Base-by-base conservation (phyloP, 192 early-diverging fungal species). In the Chytriomyces confervae region DNA sequence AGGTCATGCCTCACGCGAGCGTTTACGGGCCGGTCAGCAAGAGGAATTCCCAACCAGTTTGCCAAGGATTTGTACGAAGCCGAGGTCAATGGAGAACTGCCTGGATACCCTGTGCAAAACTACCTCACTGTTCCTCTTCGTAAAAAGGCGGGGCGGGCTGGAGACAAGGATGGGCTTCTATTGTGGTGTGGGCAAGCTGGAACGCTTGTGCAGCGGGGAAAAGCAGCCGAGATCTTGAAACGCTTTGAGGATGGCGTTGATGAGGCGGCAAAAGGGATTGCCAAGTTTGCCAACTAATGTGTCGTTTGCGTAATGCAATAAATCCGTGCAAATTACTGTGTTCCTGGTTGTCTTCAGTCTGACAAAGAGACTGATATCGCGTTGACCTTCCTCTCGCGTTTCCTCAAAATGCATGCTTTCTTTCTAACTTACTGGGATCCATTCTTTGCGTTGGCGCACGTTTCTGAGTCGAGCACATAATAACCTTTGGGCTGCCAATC, bases 41-140 rank as follows among this genome's bases (percentile, higher is more conserved):
- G 66, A 13, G 9, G 16, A 47, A 48, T 68, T 24, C 9, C 46
- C 43, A 68, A 68, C 47, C 43, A 16, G 46, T 47, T 68, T 10
- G 24, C 66, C 16, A 13, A 47, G 46, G 66, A 68, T 8, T 68
- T 68, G 10, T 68, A 68, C 24, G 16, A 16, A n/a, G 43, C 16
- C 2, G 66, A 68, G 46, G 27, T 13, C 11, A 29, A 64, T 18
- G 13, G 16, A 57, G 53, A 57, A 20, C 11, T 68, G 9, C 66
- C 66, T 29, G 66, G 66, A 24, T 68, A 68, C 29, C 66, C 66
- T 43, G 66, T 68, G 44, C 66, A 68, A 48, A 68, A 68, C 24
- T 68, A 68, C 29, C 47, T 68, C 43, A 68, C 66, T 11, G 29
- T 68, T 10, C 66, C 66, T 11, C 47, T 68, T 9, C 66, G 66